phyloP scores from a whole-genome alignment of 1,284 basidiomycete species.

The Taiwanofungus camphoratus region DNA sequence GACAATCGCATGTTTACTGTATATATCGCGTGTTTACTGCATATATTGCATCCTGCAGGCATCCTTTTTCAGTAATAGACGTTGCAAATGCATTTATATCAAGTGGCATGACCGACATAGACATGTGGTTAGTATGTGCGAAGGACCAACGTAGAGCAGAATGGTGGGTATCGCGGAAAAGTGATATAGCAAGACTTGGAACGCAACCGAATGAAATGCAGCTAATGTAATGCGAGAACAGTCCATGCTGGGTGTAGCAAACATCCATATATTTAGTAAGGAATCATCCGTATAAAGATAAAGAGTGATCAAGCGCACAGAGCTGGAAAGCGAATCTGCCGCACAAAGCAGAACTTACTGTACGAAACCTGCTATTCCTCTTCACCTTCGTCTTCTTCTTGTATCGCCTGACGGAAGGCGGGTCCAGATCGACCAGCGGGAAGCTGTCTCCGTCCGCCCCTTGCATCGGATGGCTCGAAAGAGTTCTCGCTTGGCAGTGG shows the following conservation, averaged over 20 bases:
- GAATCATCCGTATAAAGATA: constrained; percentile 1
- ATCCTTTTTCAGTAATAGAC: no score
- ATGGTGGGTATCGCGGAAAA: neutral
- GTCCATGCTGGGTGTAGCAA: no score
- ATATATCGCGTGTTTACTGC: no score
- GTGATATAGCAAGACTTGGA: constrained; percentile 1
- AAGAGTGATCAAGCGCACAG: neutral
- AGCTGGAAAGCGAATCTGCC: no score
- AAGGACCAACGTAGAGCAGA: neutral
- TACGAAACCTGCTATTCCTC: constrained; percentile 40
- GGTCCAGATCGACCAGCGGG: constrained; percentile 56
- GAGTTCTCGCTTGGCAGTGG: constrained; percentile 47
- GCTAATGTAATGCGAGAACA: neutral
- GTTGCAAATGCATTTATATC: no score
- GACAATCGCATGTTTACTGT: no score
- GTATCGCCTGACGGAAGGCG: constrained; percentile 60
- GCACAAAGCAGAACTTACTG: no score
- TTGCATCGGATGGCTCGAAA: constrained; percentile 43
- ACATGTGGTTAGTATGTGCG: neutral
- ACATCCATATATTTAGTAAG: neutral
- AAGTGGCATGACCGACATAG: neutral
- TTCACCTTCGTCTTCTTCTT: constrained; percentile 73
- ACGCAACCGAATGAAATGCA: neutral
- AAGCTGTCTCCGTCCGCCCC: constrained; percentile 52
- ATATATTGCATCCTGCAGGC: no score